Base-by-base conservation (phyloP, 2,329 filamentous ascomycete species). In the Diaporthe batatas region DNA sequence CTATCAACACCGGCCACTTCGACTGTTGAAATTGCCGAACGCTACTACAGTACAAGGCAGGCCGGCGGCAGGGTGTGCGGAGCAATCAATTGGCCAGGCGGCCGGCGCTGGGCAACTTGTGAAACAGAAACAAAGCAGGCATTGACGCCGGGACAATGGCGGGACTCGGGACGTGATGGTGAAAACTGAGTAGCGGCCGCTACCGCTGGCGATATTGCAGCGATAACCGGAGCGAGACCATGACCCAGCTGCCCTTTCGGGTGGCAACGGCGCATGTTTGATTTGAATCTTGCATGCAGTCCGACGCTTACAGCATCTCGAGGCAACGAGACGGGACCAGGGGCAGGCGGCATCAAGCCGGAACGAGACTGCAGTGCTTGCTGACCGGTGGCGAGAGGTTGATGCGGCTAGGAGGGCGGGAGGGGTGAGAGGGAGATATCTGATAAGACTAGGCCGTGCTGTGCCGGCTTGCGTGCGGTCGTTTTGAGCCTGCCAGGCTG, bases 211-310 rank as follows among this genome's bases (percentile, higher is more conserved):
- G 42, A 65, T 11, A 51, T 65, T 65, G 44, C 18, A 65, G 59
- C 59, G 59, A 65, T 51, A 65, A 65, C 59, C 59, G 59, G 59
- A 65, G 59, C 62, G 62, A 65, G 62, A 23, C 21, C 11, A 36
- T 42, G 18, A 51, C n/a, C 36, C 32, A 65, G 44, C 62, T 65
- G 44, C 62, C 44, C 29, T 36, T 51, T 65, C 29, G 42, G 44
- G 59, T 34, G 59, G 34, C 59, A 36, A 18, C 23, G 59, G 44
- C 23, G 58, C 58, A 62, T 62, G 16, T 36, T 23, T 29, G 21
- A 23, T 65, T 51, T 51, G 3, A 12, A 25, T 18, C 32, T 49
- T 18, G 21, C 62, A 65, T 51, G 62, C 44, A 65, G 62, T 65
- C 62, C 62, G 32, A 65, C 62, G 21, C 25, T 25, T 36, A 51